phyloP scores from a whole-genome alignment of 768 basidiomycete genomes.

The Lyophyllum shimeji region DNA sequence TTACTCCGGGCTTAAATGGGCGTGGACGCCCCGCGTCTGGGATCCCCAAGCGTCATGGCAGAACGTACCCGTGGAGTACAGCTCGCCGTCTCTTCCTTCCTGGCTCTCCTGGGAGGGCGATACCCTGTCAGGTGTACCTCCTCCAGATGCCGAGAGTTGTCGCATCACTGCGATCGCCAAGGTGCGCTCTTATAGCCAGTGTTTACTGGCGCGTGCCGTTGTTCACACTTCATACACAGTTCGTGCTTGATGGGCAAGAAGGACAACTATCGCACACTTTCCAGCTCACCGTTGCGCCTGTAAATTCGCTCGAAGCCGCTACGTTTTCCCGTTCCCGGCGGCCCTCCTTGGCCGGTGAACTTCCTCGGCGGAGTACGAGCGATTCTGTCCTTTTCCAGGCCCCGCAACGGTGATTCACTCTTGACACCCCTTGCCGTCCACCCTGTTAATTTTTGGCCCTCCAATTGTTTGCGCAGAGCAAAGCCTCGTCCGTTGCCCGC shows the following conservation, averaged over 20 bases:
- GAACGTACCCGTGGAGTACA: conserved; percentile 76
- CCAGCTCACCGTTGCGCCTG: conserved; percentile 70
- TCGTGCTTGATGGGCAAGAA: conserved; percentile 72
- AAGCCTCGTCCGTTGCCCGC: conserved; percentile 28
- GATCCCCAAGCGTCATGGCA: conserved; percentile 90
- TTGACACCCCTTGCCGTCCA: background rate
- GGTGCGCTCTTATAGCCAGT: conserved; percentile 41
- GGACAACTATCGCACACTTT: conserved; percentile 67
- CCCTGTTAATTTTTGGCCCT: background rate
- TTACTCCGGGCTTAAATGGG: conserved; percentile 78
- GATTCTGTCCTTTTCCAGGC: conserved; percentile 46
- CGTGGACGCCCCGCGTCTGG: conserved; percentile 94
- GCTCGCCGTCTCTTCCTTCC: conserved; percentile 75
- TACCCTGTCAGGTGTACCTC: conserved; percentile 77
- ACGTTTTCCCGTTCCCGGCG: conserved; percentile 41
- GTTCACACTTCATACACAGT: conserved; percentile 38
- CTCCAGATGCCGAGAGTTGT: conserved; percentile 71
- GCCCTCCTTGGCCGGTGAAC: conserved; percentile 40
- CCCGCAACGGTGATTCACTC: conserved; percentile 34
- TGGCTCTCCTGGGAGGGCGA: conserved; percentile 92
- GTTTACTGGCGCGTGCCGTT: background rate
- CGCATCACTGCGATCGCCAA: conserved; percentile 76
- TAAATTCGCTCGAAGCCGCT: conserved; percentile 41
- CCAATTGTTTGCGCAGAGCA: conserved; percentile 17
- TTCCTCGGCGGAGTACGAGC: conserved; percentile 45